Conservation (phyloP, 306 rosid species). For the Heteromeles arbutifolia region DNA sequence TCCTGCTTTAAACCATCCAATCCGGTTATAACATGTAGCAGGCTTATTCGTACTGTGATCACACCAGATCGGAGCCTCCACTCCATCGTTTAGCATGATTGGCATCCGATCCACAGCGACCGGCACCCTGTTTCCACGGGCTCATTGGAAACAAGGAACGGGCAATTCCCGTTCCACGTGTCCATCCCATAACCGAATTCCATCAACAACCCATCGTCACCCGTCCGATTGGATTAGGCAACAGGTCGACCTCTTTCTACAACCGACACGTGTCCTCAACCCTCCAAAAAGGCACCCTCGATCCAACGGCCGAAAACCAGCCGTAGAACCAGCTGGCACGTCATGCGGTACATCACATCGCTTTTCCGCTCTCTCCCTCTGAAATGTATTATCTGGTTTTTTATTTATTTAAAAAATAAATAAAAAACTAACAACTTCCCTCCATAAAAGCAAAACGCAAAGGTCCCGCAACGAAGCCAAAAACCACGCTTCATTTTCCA, state of each 20-base stretch:
- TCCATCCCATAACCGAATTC: constrained; percentile 1
- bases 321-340: constrained; percentile 36
- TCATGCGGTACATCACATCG: constrained; percentile 16
- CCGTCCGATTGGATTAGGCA: constrained; percentile 39
- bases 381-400: constrained; percentile 5
- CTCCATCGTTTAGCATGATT: neutral
- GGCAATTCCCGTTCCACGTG: constrained; percentile 33
- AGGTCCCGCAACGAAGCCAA: constrained; percentile 28
- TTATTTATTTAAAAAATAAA: constrained; percentile 21
- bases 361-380: neutral
- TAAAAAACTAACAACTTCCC: constrained; percentile 26
- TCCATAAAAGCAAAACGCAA: constrained; percentile 21
- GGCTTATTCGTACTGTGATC: neutral
- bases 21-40: neutral
- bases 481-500: constrained; percentile 30
- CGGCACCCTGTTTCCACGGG: neutral
- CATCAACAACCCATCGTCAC: neutral
- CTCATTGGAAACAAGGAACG: constrained; percentile 28
- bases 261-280: constrained; percentile 31
- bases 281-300: constrained; percentile 13
- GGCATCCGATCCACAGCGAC: neutral
- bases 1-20: neutral
- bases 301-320: constrained; percentile 47
- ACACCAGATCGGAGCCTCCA: constrained; percentile 8
- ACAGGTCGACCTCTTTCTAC: constrained; percentile 8